Evolutionary conservation across 805 yeast species (phyloP).

Genomic region (Cyberlindnera nakhonratchasimensis): DNA sequence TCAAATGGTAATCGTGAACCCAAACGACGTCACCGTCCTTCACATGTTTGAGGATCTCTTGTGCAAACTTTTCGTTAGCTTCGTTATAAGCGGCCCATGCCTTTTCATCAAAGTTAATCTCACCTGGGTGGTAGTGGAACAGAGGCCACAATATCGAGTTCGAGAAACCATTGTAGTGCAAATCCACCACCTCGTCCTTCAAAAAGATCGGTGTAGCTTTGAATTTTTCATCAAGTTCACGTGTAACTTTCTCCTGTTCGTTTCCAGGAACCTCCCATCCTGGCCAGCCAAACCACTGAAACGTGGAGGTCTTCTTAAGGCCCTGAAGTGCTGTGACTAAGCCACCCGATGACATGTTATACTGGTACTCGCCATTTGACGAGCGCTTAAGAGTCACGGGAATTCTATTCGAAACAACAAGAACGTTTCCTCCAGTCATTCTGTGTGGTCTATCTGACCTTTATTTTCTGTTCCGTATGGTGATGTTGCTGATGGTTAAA

Average conservation of each 20-base stretch:
- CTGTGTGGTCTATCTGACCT: neutral
- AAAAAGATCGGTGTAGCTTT: slow-evolving; percentile 88
- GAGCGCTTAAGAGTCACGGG: slow-evolving; percentile 87
- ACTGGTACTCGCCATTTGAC: slow-evolving; percentile 62
- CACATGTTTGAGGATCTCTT: slow-evolving; percentile 63
- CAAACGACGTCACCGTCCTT: slow-evolving; percentile 86
- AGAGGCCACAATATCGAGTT: slow-evolving; percentile 97
- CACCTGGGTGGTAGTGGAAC: slow-evolving; percentile 98
- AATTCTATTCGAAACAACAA: slow-evolving; percentile 90
- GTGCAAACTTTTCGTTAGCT: slow-evolving; percentile 82
- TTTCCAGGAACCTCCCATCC: slow-evolving; percentile 80
- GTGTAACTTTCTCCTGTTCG: slow-evolving; percentile 65
- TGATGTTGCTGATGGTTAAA: too few species aligned
- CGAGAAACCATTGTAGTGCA: slow-evolving; percentile 94
- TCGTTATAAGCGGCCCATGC: slow-evolving; percentile 98
- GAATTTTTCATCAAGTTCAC: slow-evolving; percentile 71
- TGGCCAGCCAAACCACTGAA: slow-evolving; percentile 99
- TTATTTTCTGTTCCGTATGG: neutral
- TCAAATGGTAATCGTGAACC: slow-evolving; percentile 97
- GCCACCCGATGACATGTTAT: slow-evolving; percentile 96
- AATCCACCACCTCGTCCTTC: slow-evolving; percentile 85
- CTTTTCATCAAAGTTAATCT: slow-evolving; percentile 94
- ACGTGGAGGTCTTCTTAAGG: slow-evolving; percentile 71
- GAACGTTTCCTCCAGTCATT: slow-evolving; percentile 47
- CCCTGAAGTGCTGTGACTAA: slow-evolving; percentile 95